Evolutionary conservation across 2,329 filamentous ascomycete genomes (phyloP).

Genomic region (Neofusicoccum sp.): DNA sequence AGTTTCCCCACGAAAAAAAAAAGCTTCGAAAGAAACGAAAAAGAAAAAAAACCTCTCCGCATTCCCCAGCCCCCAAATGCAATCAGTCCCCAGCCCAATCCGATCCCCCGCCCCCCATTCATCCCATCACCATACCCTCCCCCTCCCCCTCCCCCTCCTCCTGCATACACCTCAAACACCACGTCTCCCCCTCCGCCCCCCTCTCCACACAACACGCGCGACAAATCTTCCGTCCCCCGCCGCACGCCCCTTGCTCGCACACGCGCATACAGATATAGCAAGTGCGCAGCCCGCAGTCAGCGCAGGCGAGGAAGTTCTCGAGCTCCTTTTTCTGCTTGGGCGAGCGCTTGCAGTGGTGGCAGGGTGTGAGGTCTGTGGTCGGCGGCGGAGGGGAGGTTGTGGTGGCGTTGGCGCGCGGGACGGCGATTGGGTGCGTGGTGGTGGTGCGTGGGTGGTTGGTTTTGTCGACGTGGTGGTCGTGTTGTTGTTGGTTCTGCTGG

Average conservation of each 20-base stretch:
- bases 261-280: constrained; percentile 69
- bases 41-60: not conserved
- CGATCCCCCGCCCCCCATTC: not conserved
- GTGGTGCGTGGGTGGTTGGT: not conserved
- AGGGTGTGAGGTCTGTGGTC: constrained; percentile 47
- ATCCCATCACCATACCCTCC: constrained; percentile 6
- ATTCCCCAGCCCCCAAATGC: not conserved
- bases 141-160: not conserved
- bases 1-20: too few relatives aligned
- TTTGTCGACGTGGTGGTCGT: not conserved
- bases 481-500: not conserved
- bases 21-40: too few relatives aligned
- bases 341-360: constrained; percentile 66
- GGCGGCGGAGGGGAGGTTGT: not conserved
- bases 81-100: not conserved
- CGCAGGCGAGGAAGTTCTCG: constrained; percentile 64
- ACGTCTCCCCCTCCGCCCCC: constrained; percentile 62
- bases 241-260: constrained; percentile 43
- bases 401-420: not conserved
- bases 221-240: constrained; percentile 54
- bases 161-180: constrained; percentile 62
- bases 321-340: constrained; percentile 65
- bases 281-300: constrained; percentile 59
- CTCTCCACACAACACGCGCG: constrained; percentile 68
- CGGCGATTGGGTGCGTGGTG: not conserved